Evolutionary conservation across 495 filamentous ascomycete genomes (phyloP), one percentile per base, ranked within the genome.

Genomic region (Penicillium simplicissimum): DNA sequence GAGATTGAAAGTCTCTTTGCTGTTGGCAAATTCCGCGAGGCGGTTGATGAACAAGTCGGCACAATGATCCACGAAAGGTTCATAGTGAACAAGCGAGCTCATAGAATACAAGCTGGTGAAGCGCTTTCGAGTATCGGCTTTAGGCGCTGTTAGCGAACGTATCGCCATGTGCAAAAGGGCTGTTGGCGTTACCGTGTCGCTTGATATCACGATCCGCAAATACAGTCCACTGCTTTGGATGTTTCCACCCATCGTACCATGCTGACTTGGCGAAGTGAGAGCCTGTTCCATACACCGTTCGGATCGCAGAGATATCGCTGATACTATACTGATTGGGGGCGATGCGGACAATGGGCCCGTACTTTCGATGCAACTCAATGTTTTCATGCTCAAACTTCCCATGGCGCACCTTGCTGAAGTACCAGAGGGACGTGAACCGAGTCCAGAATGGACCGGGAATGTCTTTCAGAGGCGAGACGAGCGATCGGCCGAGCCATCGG

Each of bases 371-470:
- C 14, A 86, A 67, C 0, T 55, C 52, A 33, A 82, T 74, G 53
- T 82, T 80, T 19, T 76, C 76, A 8, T 69, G 51, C 31, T 85
- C 74, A 53, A 82, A 82, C 11, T 72, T 61, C 13, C 82, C 80
- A 8, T 66, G 61, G 19, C 68, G 71, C 21, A 84, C 67, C 9
- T 69, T 73, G 4, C 70, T 66, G 53, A 85, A 79, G 59, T 82
- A 83, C 84, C 86, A 89, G 19, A 83, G 62, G 25, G 80, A 76
- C 8, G 82, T 84, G 62, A 87, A 81, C 1, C 80, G 78, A 19
- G 86, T 78, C 47, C 80, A 70, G 42, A 76, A 74, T 0, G 85
- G 86, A 14, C 84, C 85, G 0, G 80, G 79, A 52, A 89, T 72
- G 31, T 74, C 63, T 19, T 71, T 69, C 1, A 87, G 74, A 4